Conservation (phyloP, 345 rosid species). For the Durio zibethinus region DNA sequence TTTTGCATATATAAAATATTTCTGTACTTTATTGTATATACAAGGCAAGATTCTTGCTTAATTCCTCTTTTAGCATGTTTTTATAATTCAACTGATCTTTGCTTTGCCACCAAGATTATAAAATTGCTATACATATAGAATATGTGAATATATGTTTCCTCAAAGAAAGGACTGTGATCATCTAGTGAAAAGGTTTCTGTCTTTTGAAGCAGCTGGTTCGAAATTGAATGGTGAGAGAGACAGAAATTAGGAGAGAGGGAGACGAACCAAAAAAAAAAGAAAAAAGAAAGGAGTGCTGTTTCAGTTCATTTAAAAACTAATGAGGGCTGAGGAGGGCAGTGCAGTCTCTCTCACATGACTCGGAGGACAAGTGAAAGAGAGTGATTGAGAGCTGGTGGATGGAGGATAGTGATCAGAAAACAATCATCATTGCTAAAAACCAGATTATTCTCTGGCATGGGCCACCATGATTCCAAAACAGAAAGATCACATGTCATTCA, state of each 20-base stretch:
- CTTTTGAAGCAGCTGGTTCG: constrained; percentile 1
- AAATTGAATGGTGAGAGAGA: neutral
- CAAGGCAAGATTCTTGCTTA: neutral
- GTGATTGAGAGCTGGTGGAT: neutral
- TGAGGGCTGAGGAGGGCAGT: neutral
- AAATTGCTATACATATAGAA: neutral
- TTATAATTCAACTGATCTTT: neutral
- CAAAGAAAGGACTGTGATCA: neutral
- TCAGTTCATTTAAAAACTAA: neutral
- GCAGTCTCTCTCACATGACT: constrained; percentile 17
- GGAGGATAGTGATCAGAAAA: constrained; percentile 15
- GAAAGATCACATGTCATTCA: constrained; percentile 53
- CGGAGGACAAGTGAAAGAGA: constrained; percentile 1
- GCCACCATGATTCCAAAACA: constrained; percentile 59
- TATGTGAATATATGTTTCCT: neutral
- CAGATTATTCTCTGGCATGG: constrained; percentile 74
- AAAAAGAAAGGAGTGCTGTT: neutral
- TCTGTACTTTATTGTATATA: neutral
- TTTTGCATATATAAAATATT: neutral
- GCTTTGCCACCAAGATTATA: neutral
- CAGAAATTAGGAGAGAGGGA: too few species aligned
- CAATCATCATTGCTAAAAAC: constrained; percentile 47
- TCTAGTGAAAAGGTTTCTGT: neutral
- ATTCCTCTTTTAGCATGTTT: neutral
- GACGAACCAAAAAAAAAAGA: too few species aligned